Percentiles rank a stretch among this genome's conserved stretches.
These are phyloP conservation scores for Penicillium sp. DNA, from an alignment of 2,329 filamentous ascomycete species.

Conservation along the genomic window DNA sequence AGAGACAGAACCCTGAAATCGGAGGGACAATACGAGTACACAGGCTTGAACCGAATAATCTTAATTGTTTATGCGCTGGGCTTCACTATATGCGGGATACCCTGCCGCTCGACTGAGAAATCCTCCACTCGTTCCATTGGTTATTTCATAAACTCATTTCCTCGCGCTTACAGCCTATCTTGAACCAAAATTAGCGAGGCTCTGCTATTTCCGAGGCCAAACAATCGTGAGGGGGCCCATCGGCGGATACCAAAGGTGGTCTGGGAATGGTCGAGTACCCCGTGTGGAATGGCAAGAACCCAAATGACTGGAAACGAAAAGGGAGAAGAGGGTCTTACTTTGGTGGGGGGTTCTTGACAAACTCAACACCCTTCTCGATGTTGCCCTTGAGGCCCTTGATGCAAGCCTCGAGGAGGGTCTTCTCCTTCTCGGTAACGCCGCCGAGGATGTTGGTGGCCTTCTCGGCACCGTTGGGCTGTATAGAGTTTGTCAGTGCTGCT, in stretches of 20 bases:
- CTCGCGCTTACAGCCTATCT: constrained; percentile 50
- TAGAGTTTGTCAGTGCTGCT: constrained; percentile 31
- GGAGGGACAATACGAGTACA: neutral
- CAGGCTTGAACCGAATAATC: constrained; percentile 2
- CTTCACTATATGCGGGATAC: constrained; percentile 19
- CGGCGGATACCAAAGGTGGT: constrained; percentile 15
- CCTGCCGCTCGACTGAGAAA: constrained; percentile 17
- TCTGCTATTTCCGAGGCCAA: constrained; percentile 27
- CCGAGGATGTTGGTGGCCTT: constrained; percentile 80
- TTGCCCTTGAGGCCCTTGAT: constrained; percentile 83
- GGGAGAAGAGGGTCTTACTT: constrained; percentile 65
- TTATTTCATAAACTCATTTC: constrained; percentile 32
- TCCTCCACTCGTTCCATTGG: constrained; percentile 21
- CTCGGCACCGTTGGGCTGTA: constrained; percentile 77
- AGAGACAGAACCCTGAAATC: neutral
- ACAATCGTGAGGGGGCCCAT: constrained; percentile 1
- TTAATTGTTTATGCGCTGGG: constrained; percentile 19
- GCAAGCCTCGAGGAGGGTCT: constrained; percentile 76
- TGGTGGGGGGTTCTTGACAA: constrained; percentile 83
- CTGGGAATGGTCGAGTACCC: constrained; percentile 5
- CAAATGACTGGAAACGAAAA: constrained; percentile 16
- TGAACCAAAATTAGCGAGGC: constrained; percentile 40
- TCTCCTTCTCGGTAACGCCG: constrained; percentile 80
- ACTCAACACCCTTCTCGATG: constrained; percentile 90
- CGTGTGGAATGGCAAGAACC: neutral